phyloP scores from a whole-genome alignment of 1,139 yeast species.

The Yamadazyma songkhlaensis region DNA sequence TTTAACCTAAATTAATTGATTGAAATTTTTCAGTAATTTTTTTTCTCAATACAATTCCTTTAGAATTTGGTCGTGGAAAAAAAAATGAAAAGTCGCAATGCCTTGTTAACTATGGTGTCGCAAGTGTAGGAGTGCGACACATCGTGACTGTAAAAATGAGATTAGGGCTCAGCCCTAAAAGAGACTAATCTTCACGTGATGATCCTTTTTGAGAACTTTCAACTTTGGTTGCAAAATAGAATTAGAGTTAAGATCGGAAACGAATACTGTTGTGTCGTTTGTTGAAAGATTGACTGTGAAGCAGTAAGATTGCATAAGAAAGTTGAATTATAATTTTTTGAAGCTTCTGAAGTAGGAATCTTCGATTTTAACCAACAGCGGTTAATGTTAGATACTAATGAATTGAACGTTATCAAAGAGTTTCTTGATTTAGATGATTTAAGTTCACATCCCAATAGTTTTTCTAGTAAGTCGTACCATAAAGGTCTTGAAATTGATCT shows the following conservation, averaged over 20 bases:
- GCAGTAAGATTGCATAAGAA: too few species aligned
- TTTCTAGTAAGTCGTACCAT: conserved; percentile 3
- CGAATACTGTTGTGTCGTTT: too few species aligned
- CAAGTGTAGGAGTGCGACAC: not conserved
- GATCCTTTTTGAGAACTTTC: too few species aligned
- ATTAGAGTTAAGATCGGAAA: too few species aligned
- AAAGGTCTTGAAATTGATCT: too few species aligned
- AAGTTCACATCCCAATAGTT: not conserved
- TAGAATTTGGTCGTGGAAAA: conserved; percentile 2
- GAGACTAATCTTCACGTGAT: not conserved
- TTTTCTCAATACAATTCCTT: conserved; percentile 4
- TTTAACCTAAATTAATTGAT: conserved; percentile 6
- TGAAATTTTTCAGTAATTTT: conserved; percentile 7
- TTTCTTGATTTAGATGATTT: conserved; percentile 2
- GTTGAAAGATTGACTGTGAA: too few species aligned
- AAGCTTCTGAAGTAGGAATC: too few species aligned
- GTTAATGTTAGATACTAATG: not conserved
- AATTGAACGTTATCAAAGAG: not conserved
- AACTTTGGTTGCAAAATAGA: not conserved
- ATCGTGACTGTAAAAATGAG: not conserved
- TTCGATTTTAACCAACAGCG: not conserved
- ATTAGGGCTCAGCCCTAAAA: too few species aligned
- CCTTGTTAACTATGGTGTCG: conserved; percentile 1
- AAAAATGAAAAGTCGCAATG: conserved; percentile 1
- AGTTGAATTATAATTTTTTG: too few species aligned